These are phyloP conservation scores for Candida michaelii DNA, from an alignment of 805 yeast genomes.

Conservation along the genomic window DNA sequence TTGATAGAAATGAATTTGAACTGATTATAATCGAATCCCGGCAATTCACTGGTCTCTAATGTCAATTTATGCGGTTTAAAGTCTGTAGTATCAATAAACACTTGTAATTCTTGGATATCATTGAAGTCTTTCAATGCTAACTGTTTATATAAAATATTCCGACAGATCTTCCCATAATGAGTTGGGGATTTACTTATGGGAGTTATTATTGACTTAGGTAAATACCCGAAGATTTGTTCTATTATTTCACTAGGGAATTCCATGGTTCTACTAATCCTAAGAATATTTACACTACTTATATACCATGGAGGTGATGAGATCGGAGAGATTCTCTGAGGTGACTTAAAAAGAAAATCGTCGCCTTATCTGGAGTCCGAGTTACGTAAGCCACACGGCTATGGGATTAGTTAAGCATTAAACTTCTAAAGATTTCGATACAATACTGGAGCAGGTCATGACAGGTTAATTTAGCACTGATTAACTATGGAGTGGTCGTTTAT, in stretches of 20 bases:
- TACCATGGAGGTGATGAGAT: too few relatives aligned
- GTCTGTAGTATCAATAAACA: conserved; percentile 2
- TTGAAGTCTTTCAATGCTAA: not conserved
- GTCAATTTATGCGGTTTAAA: conserved; percentile 6
- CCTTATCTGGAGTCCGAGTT: conserved; percentile 2
- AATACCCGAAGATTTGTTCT: conserved; percentile 2
- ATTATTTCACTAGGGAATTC: conserved; percentile 7
- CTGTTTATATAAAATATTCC: conserved; percentile 2
- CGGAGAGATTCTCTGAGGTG: conserved; percentile 4
- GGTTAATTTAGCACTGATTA: too few relatives aligned
- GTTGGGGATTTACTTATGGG: not conserved
- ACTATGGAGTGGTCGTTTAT: too few relatives aligned
- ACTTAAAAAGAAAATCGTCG: conserved; percentile 1
- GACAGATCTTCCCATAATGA: conserved; percentile 1
- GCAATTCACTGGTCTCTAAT: conserved; percentile 3
- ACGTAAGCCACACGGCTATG: not conserved
- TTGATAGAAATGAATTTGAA: conserved; percentile 9
- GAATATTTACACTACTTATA: too few relatives aligned
- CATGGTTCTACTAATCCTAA: too few relatives aligned
- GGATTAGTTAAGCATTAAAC: too few relatives aligned
- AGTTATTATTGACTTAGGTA: not conserved
- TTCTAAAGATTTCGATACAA: too few relatives aligned
- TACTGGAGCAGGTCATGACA: too few relatives aligned
- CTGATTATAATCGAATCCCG: conserved; percentile 6
- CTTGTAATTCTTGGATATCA: not conserved